These are phyloP conservation scores for Dioszegia aurantiaca DNA, from an alignment of 768 basidiomycete genomes.

Conservation along the genomic window DNA sequence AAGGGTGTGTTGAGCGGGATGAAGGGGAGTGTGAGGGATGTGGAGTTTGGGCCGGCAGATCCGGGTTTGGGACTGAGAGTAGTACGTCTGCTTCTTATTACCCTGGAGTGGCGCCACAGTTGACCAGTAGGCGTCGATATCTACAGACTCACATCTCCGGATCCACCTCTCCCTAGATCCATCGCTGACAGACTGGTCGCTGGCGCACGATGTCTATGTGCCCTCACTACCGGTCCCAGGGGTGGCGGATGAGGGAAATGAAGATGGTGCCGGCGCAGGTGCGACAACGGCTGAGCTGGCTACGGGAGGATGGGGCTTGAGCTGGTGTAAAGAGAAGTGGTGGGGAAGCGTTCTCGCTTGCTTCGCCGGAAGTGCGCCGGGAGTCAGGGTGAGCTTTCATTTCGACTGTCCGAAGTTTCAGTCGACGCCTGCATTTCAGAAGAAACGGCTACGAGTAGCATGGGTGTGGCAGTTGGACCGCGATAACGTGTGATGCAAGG, in stretches of 20 bases:
- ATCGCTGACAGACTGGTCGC: slow-evolving; percentile 49
- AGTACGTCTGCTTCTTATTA: slow-evolving; percentile 53
- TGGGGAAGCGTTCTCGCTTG: slow-evolving; percentile 90
- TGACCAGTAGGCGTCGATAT: slow-evolving; percentile 70
- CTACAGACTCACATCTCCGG: slow-evolving; percentile 80
- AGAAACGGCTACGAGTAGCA: too few species aligned
- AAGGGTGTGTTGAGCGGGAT: slow-evolving; percentile 71
- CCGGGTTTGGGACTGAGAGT: slow-evolving; percentile 78
- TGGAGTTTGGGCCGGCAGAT: slow-evolving; percentile 78
- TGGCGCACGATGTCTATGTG: slow-evolving; percentile 39
- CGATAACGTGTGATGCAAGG: too few species aligned
- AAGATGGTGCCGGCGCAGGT: slow-evolving; percentile 36
- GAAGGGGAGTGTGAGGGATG: slow-evolving; percentile 75
- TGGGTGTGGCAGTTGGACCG: too few species aligned
- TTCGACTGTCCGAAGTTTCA: slow-evolving; percentile 1
- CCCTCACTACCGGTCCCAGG: slow-evolving; percentile 38
- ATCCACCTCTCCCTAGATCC: slow-evolving; percentile 67
- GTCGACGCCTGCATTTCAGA: background rate
- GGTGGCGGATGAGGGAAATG: slow-evolving; percentile 51
- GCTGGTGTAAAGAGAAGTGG: slow-evolving; percentile 93
- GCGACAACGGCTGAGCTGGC: slow-evolving; percentile 56
- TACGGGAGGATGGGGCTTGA: slow-evolving; percentile 86
- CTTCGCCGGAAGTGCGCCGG: slow-evolving; percentile 66
- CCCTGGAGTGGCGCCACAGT: background rate
- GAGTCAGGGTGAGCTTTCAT: slow-evolving; percentile 70